phyloP scores from a whole-genome alignment of 441 rosid genomes.

The Codiaeum variegatum region DNA sequence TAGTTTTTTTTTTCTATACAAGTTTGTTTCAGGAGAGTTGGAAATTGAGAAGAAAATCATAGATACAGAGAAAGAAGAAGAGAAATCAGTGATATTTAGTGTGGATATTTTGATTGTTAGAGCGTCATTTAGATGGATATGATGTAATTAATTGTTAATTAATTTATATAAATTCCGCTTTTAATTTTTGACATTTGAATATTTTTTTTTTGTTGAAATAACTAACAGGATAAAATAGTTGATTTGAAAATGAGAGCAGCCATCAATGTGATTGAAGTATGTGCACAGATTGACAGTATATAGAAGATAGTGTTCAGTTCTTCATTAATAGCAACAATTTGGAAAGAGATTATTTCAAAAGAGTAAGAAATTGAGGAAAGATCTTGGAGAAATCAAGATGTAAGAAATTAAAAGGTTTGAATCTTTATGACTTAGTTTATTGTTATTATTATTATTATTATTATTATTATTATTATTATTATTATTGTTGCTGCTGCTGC shows the following conservation, averaged over 20 bases:
- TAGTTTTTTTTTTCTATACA: not conserved
- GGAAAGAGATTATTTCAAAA: slow-evolving; percentile 64
- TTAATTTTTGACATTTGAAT: not conserved
- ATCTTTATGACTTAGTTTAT: not conserved
- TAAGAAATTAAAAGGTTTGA: slow-evolving; percentile 59
- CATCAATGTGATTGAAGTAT: slow-evolving; percentile 83
- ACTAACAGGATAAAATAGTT: slow-evolving; percentile 45
- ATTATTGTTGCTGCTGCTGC: too few relatives aligned
- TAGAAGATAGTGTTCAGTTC: slow-evolving; percentile 69
- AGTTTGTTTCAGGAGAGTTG: slow-evolving; percentile 37
- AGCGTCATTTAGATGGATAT: slow-evolving; percentile 63
- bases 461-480: too few relatives aligned
- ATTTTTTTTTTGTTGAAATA: not conserved
- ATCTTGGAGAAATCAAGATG: slow-evolving; percentile 74
- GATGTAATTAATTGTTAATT: slow-evolving; percentile 39
- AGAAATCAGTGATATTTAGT: slow-evolving; percentile 39
- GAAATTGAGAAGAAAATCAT: slow-evolving; percentile 51
- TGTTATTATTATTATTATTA: too few relatives aligned
- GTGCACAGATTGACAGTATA: slow-evolving; percentile 61
- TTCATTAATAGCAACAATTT: slow-evolving; percentile 73
- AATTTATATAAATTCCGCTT: not conserved
- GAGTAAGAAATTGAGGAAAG: slow-evolving; percentile 72
- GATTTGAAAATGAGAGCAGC: slow-evolving; percentile 84
- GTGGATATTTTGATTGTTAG: slow-evolving; percentile 61
- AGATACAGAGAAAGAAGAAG: slow-evolving; percentile 51